These are phyloP conservation scores for Rhizopogon roseolus DNA, from an alignment of 768 basidiomycete genomes.

Conservation along the genomic window DNA sequence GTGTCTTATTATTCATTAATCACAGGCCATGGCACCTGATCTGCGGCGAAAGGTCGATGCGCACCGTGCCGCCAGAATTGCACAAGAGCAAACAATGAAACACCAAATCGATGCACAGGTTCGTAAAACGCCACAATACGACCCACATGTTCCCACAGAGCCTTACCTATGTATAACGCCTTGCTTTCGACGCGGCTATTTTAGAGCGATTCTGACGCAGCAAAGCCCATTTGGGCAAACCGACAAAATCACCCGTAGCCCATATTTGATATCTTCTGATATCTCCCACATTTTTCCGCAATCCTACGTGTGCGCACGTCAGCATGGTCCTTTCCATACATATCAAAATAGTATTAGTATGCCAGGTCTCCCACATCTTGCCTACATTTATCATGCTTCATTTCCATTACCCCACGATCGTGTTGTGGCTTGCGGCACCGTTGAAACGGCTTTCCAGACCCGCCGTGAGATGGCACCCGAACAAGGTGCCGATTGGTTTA, in stretches of 20 bases:
- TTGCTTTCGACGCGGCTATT: slow-evolving; percentile 4
- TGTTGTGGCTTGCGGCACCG: neutral
- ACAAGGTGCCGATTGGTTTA: too few species aligned
- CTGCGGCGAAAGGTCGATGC: slow-evolving; percentile 60
- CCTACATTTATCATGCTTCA: neutral
- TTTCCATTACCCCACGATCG: neutral
- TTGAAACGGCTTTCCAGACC: neutral
- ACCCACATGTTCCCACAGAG: neutral
- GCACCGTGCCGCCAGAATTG: slow-evolving; percentile 44
- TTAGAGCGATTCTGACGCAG: slow-evolving; percentile 21
- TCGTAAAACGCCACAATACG: slow-evolving; percentile 12
- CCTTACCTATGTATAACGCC: neutral
- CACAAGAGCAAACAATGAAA: slow-evolving; percentile 50
- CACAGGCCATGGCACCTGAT: slow-evolving; percentile 61
- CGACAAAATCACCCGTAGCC: slow-evolving; percentile 11
- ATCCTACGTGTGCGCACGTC: neutral
- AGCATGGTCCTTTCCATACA: neutral
- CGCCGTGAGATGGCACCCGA: neutral
- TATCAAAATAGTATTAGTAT: neutral
- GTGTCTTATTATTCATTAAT: neutral
- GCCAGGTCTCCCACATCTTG: neutral
- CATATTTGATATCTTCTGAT: neutral
- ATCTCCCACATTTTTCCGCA: too few species aligned
- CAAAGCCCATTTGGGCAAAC: slow-evolving; percentile 31
- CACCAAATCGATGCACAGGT: slow-evolving; percentile 52